Conservation (phyloP, 768 basidiomycete genomes). For the Tephrocybe sp. region DNA sequence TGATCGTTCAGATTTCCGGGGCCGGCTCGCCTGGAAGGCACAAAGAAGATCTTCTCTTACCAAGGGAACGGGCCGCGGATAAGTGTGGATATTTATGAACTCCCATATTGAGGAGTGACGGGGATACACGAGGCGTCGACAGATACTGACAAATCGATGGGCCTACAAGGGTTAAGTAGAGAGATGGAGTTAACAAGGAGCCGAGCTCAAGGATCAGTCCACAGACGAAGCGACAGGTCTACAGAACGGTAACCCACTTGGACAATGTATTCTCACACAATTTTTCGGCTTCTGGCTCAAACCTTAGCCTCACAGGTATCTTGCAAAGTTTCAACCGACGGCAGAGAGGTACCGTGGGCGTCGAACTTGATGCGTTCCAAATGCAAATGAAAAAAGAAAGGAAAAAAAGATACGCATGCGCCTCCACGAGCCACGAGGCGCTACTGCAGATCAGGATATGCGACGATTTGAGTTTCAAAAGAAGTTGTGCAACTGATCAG, state of each 20-base stretch:
- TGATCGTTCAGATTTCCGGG: slow-evolving; percentile 36
- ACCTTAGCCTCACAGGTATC: too few species aligned
- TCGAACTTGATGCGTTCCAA: too few species aligned
- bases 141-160: too few species aligned
- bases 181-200: too few species aligned
- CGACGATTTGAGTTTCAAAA: slow-evolving; percentile 10
- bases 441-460: slow-evolving; percentile 12
- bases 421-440: slow-evolving; percentile 30
- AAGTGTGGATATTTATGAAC: slow-evolving; percentile 28
- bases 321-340: too few species aligned
- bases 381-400: too few species aligned
- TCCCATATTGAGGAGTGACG: slow-evolving; percentile 21
- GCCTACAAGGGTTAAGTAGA: too few species aligned
- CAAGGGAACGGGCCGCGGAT: slow-evolving; percentile 42
- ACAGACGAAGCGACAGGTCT: not conserved
- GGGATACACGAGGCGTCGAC: slow-evolving; percentile 38
- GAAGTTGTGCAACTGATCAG: slow-evolving; percentile 7
- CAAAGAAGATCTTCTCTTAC: slow-evolving; percentile 27
- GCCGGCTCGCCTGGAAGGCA: slow-evolving; percentile 31
- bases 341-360: too few species aligned
- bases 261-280: too few species aligned
- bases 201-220: slow-evolving; percentile 17
- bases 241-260: too few species aligned
- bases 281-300: too few species aligned
- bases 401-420: too few species aligned